Base-by-base conservation (phyloP, 2,329 filamentous ascomycete species). In the Calonectria hawksworthii region DNA sequence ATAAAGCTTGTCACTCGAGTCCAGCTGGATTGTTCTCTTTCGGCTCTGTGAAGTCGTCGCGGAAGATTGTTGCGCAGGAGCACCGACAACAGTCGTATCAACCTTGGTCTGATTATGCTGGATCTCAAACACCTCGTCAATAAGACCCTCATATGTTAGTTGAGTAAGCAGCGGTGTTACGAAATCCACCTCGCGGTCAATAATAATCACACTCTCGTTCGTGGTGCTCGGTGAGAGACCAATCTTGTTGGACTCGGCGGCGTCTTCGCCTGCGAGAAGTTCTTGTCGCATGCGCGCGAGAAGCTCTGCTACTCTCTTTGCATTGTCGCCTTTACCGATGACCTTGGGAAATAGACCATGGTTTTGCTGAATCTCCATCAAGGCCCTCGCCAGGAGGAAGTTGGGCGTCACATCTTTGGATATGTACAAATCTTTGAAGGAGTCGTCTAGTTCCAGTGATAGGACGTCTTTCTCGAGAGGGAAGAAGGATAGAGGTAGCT, bases 281-380 rank as follows among this genome's bases (percentile, higher is more conserved):
- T 99, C 97, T 82, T 96, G 96, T 77, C 96, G 93, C 95, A 98
- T 98, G 38, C 96, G 94, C 61, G 94, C 89, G 11, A 99, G 90
- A 14, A 98, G 89, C 82, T 99, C 96, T 56, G 96, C 94, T 3
- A 99, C 91, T 65, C 93, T 93, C 83, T 96, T 96, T 44, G 96
- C 96, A 84, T 98, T 96, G 80, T 99, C 96, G 26, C 97, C 97
- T 86, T 99, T 99, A 34, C 97, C 97, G 61, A 98, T 93, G 74
- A 99, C 97, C 18, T 96, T 92, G 32, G 97, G 98, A 79, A 99
- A 99, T 16, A 99, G 91, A 3, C 97, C 98, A 86, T 98, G 94
- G 80, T 94, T 93, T 83, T 95, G 93, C 84, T 99, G 97, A 75
- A 99, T 92, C 41, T 94, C 93, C 97, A 99, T 99, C 77, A 99